Evolutionary conservation across 1,139 yeast species (phyloP), one percentile per base, ranked within the genome.

Genomic region (Blastobotrys elegans): DNA sequence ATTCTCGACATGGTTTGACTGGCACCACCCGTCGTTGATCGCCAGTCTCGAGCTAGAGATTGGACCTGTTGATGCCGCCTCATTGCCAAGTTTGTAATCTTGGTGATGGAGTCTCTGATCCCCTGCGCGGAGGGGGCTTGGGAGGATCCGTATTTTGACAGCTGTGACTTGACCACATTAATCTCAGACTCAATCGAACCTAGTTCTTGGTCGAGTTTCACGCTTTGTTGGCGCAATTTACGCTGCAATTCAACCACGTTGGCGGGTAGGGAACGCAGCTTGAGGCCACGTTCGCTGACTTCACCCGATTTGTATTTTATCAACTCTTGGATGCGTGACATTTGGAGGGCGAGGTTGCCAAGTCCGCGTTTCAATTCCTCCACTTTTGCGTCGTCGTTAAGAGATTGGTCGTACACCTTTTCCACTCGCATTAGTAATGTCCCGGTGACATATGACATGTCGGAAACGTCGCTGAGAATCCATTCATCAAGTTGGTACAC

Each of bases 241-340:
- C 55, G 50, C 47, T 59, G 62, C 17, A 60, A 48, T 31, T 57
- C 55, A 11, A 59, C 59, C 1, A 60, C 64, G 16, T 53, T 53
- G 10, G 56, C 55, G 1, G 64, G 61, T 37, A 60, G 43, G 7
- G 54, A 47, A 33, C 63, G 49, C 29, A 54, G 46, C 18, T 43
- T 47, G 35, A 56, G 40, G 11, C 54, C 52, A 27, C 56, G 43
- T 18, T 54, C 54, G 43, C 51, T 54, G n/a, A 50, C 44, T 30
- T 53, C 56, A 8, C 52, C 53, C 4, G 50, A 44, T 27, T 54
- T 51, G 34, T 48, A 54, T 27, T 50, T 50, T 22, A 56, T 46
- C n/a, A 48, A 34, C 29, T 55, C 62, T 43, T 54, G 56, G 18
- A 58, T 52, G 14, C 60, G 50, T 2, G 56, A 48, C 26, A 57